Percentiles rank a stretch among this genome's conserved stretches.
These are phyloP conservation scores for Barnettozyma populi DNA, from an alignment of 805 yeast genomes.

Conservation along the genomic window DNA sequence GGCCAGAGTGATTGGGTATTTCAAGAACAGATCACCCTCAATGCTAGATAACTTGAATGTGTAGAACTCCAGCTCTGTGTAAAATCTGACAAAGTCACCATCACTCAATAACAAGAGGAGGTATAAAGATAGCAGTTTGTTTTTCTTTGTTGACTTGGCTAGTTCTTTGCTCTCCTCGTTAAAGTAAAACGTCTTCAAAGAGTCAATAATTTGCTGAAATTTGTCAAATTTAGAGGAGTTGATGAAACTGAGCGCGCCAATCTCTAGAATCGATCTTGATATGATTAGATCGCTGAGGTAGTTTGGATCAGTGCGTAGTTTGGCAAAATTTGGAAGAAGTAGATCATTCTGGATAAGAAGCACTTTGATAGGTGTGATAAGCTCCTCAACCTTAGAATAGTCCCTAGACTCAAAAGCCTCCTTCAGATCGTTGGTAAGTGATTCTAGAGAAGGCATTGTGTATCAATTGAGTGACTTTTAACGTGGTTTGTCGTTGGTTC, in stretches of 20 bases:
- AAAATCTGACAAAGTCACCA: slow-evolving; percentile 83
- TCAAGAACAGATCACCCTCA: slow-evolving; percentile 65
- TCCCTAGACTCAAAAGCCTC: slow-evolving; percentile 56
- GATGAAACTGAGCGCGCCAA: slow-evolving; percentile 79
- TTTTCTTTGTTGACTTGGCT: slow-evolving; percentile 50
- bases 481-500: neutral
- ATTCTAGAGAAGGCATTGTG: slow-evolving; percentile 49
- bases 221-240: slow-evolving; percentile 53
- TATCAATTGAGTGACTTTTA: neutral
- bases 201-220: slow-evolving; percentile 70
- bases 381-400: slow-evolving; percentile 51
- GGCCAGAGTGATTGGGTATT: slow-evolving; percentile 85
- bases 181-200: slow-evolving; percentile 73
- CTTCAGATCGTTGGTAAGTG: slow-evolving; percentile 65
- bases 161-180: slow-evolving; percentile 29
- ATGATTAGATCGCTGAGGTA: slow-evolving; percentile 63
- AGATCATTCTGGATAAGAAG: slow-evolving; percentile 74
- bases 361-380: slow-evolving; percentile 69
- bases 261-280: slow-evolving; percentile 78
- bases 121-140: slow-evolving; percentile 71
- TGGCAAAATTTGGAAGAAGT: slow-evolving; percentile 56
- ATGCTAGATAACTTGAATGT: slow-evolving; percentile 37
- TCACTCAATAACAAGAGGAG: slow-evolving; percentile 71
- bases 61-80: slow-evolving; percentile 78
- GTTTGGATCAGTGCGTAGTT: slow-evolving; percentile 31